phyloP scores from a whole-genome alignment of 2,329 filamentous ascomycete genomes.

The Rhynchosporium agropyri region DNA sequence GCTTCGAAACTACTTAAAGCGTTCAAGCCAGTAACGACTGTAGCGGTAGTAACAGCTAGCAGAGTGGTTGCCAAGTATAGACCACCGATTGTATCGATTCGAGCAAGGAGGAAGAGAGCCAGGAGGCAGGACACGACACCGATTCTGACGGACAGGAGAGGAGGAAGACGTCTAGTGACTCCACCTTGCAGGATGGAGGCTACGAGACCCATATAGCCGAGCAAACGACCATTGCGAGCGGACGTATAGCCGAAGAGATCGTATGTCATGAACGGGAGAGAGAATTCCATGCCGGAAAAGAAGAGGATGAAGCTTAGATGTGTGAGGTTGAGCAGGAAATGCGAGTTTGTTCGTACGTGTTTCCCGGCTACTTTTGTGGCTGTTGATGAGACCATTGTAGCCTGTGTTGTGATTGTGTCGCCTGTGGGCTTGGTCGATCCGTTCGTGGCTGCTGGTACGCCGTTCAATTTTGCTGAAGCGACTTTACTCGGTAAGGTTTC shows the following conservation, averaged over 20 bases:
- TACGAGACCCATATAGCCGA: conserved; percentile 89
- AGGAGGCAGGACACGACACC: conserved; percentile 77
- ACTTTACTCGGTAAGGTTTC: conserved; percentile 75
- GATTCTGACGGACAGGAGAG: conserved; percentile 75
- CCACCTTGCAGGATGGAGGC: conserved; percentile 91
- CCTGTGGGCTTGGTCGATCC: conserved; percentile 26
- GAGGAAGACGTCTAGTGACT: conserved; percentile 83
- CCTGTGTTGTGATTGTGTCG: conserved; percentile 16
- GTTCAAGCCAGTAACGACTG: conserved; percentile 92
- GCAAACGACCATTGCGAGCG: conserved; percentile 77
- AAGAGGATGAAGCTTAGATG: conserved; percentile 94
- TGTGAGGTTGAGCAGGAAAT: conserved; percentile 76
- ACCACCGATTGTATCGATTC: conserved; percentile 65
- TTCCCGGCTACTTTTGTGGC: conserved; percentile 32
- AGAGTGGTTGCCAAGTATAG: conserved; percentile 83
- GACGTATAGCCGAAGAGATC: conserved; percentile 86
- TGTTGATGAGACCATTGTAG: conserved; percentile 36
- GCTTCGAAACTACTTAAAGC: conserved; percentile 91
- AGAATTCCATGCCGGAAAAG: conserved; percentile 98
- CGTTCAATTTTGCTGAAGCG: conserved; percentile 38
- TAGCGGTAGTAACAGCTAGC: conserved; percentile 87
- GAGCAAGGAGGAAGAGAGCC: conserved; percentile 79
- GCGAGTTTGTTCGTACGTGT: conserved; percentile 69
- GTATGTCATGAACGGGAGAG: conserved; percentile 94
- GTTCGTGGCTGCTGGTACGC: conserved; percentile 34